Evolutionary conservation across 352 stramenopile species (phyloP).

Genomic region (Globisporangium cystogenes): DNA sequence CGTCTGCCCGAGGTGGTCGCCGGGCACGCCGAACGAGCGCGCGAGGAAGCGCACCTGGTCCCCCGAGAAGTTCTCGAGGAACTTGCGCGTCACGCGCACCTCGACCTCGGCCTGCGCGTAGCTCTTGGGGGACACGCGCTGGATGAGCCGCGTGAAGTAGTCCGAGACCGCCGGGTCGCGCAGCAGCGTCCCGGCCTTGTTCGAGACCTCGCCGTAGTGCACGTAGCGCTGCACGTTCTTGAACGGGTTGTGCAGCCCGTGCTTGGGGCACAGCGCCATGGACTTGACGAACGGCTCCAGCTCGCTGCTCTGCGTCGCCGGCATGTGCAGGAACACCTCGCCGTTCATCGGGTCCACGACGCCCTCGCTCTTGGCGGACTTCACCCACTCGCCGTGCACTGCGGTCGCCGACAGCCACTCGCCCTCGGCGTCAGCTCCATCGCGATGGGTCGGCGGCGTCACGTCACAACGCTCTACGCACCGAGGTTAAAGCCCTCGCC

Average conservation of each 20-base stretch:
- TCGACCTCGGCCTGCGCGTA: constrained; percentile 93
- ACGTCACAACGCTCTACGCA: no score
- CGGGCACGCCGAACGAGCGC: constrained; percentile 93
- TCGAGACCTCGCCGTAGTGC: constrained; percentile 74
- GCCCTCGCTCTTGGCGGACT: constrained; percentile 53
- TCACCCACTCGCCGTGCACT: constrained; percentile 90
- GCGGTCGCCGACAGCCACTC: no score
- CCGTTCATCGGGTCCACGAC: constrained; percentile 95
- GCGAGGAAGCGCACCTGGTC: constrained; percentile 97
- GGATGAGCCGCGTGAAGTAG: constrained; percentile 95
- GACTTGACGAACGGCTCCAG: constrained; percentile 91
- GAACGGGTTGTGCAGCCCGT: constrained; percentile 97
- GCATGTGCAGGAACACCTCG: constrained; percentile 92
- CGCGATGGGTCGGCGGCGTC: no score
- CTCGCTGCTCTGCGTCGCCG: constrained; percentile 88
- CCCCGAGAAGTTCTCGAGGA: constrained; percentile 97
- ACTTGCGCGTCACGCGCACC: constrained; percentile 92
- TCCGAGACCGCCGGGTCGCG: constrained; percentile 89
- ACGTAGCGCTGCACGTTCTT: constrained; percentile 96
- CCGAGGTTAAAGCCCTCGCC: constrained; percentile 88
- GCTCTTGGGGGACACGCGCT: constrained; percentile 96
- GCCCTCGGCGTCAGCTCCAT: no score
- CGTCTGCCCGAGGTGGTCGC: constrained; percentile 95
- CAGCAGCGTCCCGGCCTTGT: constrained; percentile 79
- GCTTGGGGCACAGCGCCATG: constrained; percentile 92